A percentile compares a stretch with the other conserved stretches of the same genome.
Conservation (phyloP, 1,139 yeast genomes). For the Taphrina confusa region DNA sequence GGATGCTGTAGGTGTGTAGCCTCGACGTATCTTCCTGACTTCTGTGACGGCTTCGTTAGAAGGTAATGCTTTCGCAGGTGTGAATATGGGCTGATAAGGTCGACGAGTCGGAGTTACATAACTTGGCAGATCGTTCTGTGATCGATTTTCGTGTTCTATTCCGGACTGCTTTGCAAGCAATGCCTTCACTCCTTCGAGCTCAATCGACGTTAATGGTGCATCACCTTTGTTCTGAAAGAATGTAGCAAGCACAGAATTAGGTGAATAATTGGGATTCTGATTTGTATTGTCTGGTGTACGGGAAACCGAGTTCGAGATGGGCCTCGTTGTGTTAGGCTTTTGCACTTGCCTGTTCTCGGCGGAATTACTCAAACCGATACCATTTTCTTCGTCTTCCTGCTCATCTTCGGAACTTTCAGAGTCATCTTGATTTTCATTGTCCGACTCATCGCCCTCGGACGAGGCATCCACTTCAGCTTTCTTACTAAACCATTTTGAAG, state of each 20-base stretch:
- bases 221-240: conserved; percentile 79
- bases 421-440: not conserved
- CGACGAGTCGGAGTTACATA: conserved; percentile 18
- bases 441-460: not conserved
- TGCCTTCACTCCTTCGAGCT: conserved; percentile 80
- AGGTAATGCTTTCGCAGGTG: conserved; percentile 13
- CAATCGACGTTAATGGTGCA: conserved; percentile 69
- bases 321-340: conserved; percentile 8
- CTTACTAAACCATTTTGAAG: conserved; percentile 11
- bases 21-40: conserved; percentile 8
- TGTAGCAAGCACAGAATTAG: conserved; percentile 65
- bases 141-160: not conserved
- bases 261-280: conserved; percentile 42
- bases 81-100: conserved; percentile 23
- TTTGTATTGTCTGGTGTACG: not conserved
- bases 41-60: conserved; percentile 7
- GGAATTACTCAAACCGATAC: not conserved
- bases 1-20: conserved; percentile 5
- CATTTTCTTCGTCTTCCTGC: conserved; percentile 6
- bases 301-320: not conserved
- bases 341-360: not conserved
- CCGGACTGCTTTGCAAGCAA: conserved; percentile 47
- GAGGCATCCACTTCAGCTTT: not conserved
- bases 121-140: not conserved
- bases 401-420: not conserved